Conservation (phyloP, 2,329 filamentous ascomycete species). For the Claviceps lovelessii region DNA sequence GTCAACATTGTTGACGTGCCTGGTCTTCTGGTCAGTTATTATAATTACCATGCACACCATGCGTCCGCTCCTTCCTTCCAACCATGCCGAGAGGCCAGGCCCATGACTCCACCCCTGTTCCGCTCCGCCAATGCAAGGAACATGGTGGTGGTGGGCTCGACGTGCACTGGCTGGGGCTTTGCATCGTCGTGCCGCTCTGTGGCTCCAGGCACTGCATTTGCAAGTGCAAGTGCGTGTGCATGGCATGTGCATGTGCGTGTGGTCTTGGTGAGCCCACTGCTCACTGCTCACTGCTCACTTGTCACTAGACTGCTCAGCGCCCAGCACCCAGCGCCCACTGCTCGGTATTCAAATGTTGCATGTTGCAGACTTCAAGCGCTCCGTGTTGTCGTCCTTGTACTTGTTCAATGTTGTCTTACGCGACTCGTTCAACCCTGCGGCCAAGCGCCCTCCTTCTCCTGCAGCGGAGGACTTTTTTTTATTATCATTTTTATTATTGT, state of each 20-base stretch:
- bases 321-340: too few species aligned
- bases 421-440: neutral
- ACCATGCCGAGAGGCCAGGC: neutral
- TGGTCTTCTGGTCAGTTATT: neutral
- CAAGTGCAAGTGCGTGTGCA: too few species aligned
- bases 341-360: too few species aligned
- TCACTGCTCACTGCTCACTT: too few species aligned
- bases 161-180: neutral
- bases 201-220: neutral
- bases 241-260: too few species aligned
- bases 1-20: too few species aligned
- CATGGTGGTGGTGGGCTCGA: neutral
- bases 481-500: neutral
- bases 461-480: neutral
- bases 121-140: constrained; percentile 4
- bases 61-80: neutral
- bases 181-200: neutral
- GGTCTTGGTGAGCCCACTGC: too few species aligned
- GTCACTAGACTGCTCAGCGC: too few species aligned
- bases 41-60: neutral
- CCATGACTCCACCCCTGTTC: neutral
- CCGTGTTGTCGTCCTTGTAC: too few species aligned
- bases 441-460: neutral
- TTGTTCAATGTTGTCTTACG: neutral
- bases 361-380: neutral